Percentiles rank a stretch among this genome's conserved stretches.
Conservation (phyloP, 441 rosid genomes). For the Populus hybrid region DNA sequence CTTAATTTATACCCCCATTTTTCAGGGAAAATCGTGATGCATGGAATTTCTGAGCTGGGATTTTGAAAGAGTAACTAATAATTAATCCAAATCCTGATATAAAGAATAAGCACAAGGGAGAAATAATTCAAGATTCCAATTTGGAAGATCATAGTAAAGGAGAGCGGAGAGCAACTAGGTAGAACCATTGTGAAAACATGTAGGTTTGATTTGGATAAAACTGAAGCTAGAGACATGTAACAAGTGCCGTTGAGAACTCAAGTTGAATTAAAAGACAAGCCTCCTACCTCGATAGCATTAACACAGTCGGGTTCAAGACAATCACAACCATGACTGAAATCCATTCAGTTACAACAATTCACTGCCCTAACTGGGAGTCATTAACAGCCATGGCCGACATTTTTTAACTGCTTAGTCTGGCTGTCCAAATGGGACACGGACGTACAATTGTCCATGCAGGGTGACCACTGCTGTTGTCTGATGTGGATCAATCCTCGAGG, state of each 20-base stretch:
- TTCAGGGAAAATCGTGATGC: too few relatives aligned
- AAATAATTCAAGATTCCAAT: too few relatives aligned
- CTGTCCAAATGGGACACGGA: constrained; percentile 57
- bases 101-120: too few relatives aligned
- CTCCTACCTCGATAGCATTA: background rate
- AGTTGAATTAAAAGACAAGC: background rate
- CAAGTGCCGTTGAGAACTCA: too few relatives aligned
- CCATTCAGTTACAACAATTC: background rate
- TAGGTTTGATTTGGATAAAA: background rate
- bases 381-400: background rate
- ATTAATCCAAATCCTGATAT: too few relatives aligned
- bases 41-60: too few relatives aligned
- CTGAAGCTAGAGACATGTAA: background rate
- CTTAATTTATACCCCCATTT: too few relatives aligned
- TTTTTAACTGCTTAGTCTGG: constrained; percentile 12
- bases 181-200: too few relatives aligned
- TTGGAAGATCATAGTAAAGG: too few relatives aligned
- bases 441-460: constrained; percentile 66
- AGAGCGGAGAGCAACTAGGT: too few relatives aligned
- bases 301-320: background rate
- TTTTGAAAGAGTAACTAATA: too few relatives aligned
- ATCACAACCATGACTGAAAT: too few relatives aligned
- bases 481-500: constrained; percentile 74
- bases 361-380: background rate
- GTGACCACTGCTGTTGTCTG: constrained; percentile 66